Evolutionary conservation across 2,329 filamentous ascomycete genomes (phyloP), one percentile per base, ranked within the genome.

Genomic region (Venturia oleaginea): DNA sequence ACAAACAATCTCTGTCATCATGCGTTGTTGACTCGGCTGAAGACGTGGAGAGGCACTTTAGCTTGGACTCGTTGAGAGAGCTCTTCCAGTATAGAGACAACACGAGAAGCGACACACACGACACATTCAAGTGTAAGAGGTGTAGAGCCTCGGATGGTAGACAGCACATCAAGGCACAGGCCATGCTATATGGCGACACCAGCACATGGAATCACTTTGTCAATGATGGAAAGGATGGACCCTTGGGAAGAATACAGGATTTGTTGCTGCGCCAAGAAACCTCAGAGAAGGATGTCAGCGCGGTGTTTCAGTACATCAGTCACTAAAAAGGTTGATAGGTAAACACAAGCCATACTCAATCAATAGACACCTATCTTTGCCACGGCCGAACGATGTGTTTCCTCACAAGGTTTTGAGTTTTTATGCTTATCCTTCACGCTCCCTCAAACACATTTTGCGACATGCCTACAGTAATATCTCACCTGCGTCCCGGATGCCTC

Each of bases 151-250:
- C 51, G 10, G 91, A 96, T 70, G 93, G 93, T 0, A 88, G 83
- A 67, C 94, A 99, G 76, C 85, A 84, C 67, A 84, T 97, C 72
- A 97, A 97, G 75, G 91, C 93, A 1, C 90, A 90, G 4, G 94
- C 94, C 1, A 93, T 97, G 88, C 79, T 99, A 66, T 99, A 99
- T 72, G 94, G 94, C 62, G 94, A 99, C 72, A 97, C 94, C 27
- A 97, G 92, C 76, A 93, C 91, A n/a, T 99, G 94, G 94, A 99
- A 99, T 72, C 94, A 99, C 76, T 96, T 97, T 77, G 84, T 89
- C 54, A 97, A 96, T 70, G 84, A 87, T 67, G 85, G 84, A 3
- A 83, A 83, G 68, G 77, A 79, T 6, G 85, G 85, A 0, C 87
- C 85, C 0, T 76, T 99, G 72, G 84, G 85, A 68, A 83, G 84